A percentile compares a stretch with the other conserved stretches of the same genome.
These are phyloP conservation scores for Cladosporium sp. DNA, from an alignment of 2,329 filamentous ascomycete species.

Conservation along the genomic window DNA sequence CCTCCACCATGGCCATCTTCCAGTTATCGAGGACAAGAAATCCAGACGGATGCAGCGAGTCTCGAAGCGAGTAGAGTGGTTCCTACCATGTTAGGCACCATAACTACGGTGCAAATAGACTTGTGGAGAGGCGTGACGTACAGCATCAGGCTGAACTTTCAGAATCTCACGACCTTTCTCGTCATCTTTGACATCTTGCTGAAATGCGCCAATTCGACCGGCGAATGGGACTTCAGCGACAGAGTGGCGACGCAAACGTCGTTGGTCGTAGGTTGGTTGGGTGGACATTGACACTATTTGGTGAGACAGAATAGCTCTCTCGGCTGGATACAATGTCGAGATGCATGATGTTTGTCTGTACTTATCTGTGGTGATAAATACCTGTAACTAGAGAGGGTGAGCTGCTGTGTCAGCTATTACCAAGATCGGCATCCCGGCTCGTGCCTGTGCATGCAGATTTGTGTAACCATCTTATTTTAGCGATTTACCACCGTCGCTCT, in stretches of 20 bases:
- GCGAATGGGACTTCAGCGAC: conserved; percentile 21
- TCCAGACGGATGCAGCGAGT: conserved; percentile 16
- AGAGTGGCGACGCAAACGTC: background rate
- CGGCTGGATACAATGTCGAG: too few relatives aligned
- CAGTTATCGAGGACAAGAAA: conserved; percentile 21
- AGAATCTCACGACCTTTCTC: conserved; percentile 17
- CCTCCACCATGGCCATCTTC: conserved; percentile 22
- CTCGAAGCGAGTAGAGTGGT: conserved; percentile 15
- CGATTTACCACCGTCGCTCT: too few relatives aligned
- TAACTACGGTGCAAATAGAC: background rate
- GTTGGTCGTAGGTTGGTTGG: background rate
- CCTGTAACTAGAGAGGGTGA: background rate
- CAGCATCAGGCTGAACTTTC: conserved; percentile 28
- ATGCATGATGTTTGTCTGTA: too few relatives aligned
- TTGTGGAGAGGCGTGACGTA: background rate
- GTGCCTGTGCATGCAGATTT: too few relatives aligned
- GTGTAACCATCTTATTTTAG: too few relatives aligned
- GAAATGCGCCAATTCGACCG: conserved; percentile 33
- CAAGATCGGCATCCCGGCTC: background rate
- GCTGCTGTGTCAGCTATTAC: conserved; percentile 9
- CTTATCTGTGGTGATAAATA: background rate
- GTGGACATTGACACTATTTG: background rate
- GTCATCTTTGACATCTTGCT: conserved; percentile 28
- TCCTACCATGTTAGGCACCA: conserved; percentile 6
- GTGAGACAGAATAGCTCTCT: too few relatives aligned